Conservation (phyloP, 768 basidiomycete genomes). For the Trametopsis cervina region DNA sequence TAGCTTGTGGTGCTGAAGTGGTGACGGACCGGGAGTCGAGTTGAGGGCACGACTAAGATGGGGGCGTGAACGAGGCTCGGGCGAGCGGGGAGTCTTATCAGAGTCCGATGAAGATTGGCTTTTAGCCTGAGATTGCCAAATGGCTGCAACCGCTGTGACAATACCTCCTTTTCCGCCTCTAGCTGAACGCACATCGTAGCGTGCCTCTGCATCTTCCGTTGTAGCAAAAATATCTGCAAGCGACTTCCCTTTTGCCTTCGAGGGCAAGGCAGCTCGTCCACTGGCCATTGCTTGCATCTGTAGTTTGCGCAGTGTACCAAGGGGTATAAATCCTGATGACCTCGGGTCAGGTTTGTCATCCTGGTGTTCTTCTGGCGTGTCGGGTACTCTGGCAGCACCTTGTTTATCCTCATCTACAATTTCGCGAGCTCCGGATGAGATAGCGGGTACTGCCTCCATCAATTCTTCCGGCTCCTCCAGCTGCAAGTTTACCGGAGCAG, state of each 20-base stretch:
- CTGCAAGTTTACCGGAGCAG: not conserved
- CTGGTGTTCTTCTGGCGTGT: not conserved
- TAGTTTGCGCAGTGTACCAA: conserved; percentile 35
- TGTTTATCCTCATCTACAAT: no score
- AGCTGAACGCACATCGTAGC: conserved; percentile 71
- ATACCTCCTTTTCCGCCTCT: conserved; percentile 72
- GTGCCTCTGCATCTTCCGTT: conserved; percentile 41
- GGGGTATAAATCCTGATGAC: conserved; percentile 70
- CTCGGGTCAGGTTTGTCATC: conserved; percentile 54
- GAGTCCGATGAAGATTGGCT: not conserved
- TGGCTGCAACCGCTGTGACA: conserved; percentile 63
- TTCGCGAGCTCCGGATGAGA: conserved; percentile 16
- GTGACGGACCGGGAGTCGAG: not conserved
- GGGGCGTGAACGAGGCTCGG: not conserved
- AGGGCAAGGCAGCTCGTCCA: not conserved
- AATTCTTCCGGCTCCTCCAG: not conserved
- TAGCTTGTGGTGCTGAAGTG: not conserved
- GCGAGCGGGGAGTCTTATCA: no score
- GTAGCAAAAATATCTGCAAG: conserved; percentile 16
- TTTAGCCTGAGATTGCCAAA: conserved; percentile 49
- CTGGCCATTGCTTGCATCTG: not conserved
- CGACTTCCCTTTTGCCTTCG: not conserved
- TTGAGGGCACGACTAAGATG: not conserved
- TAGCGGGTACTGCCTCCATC: conserved; percentile 2
- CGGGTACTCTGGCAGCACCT: not conserved